These are phyloP conservation scores for Boechera stricta DNA, from an alignment of 345 rosid species.

Conservation along the genomic window DNA sequence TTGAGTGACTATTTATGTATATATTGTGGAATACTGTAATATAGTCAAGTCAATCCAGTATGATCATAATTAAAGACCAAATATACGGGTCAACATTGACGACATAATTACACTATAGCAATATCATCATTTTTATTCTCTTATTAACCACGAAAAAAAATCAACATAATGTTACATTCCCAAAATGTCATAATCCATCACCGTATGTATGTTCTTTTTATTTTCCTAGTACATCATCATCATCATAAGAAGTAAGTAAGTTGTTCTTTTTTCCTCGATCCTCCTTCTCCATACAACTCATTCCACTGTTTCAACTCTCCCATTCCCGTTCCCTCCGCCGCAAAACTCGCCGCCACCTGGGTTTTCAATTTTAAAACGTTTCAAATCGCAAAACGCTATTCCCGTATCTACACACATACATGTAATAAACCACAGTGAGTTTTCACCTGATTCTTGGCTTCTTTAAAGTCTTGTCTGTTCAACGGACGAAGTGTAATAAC, in stretches of 20 bases:
- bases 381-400: slow-evolving; percentile 27
- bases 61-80: background rate
- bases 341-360: slow-evolving; percentile 95
- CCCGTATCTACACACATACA: background rate
- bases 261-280: slow-evolving; percentile 90
- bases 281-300: slow-evolving; percentile 89
- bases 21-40: background rate
- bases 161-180: slow-evolving; percentile 28
- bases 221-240: slow-evolving; percentile 1
- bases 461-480: slow-evolving; percentile 75
- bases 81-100: background rate
- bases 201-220: background rate
- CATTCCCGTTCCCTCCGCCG: slow-evolving; percentile 76
- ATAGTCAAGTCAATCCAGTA: background rate
- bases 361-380: slow-evolving; percentile 11
- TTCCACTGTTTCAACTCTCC: slow-evolving; percentile 90
- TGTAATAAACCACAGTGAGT: background rate
- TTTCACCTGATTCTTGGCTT: slow-evolving; percentile 79
- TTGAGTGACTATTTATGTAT: background rate
- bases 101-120: background rate
- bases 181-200: slow-evolving; percentile 18
- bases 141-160: slow-evolving; percentile 4
- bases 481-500: slow-evolving; percentile 71
- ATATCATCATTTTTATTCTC: background rate
- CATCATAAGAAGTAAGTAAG: slow-evolving; percentile 77